Conservation (phyloP, 768 basidiomycete species). For the Boletus vinaceobasis region DNA sequence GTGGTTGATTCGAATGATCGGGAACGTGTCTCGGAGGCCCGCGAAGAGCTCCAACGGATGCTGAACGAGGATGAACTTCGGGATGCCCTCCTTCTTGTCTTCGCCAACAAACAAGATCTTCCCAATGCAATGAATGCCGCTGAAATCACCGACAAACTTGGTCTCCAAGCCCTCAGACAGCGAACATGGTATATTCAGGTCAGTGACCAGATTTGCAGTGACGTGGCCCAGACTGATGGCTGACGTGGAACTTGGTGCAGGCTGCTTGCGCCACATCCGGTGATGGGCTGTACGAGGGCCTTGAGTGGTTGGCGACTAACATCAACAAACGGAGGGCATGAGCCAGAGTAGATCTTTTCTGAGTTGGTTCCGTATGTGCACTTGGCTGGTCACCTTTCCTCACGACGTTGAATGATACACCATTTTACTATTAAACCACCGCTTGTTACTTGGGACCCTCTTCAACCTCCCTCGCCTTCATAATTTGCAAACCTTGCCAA, state of each 20-base stretch:
- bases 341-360: constrained; percentile 31
- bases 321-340: constrained; percentile 77
- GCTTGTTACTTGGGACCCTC: constrained; percentile 28
- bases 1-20: constrained; percentile 99
- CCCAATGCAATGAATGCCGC: constrained; percentile 99
- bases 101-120: constrained; percentile 99
- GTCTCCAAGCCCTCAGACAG: constrained; percentile 94
- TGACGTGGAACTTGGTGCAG: constrained; percentile 39
- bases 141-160: constrained; percentile 99
- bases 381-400: constrained; percentile 58
- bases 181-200: constrained; percentile 98
- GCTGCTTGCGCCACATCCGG: constrained; percentile 98
- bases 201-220: constrained; percentile 24
- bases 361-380: constrained; percentile 43
- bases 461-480: constrained; percentile 21
- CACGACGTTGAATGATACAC: constrained; percentile 54
- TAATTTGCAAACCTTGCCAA: constrained; percentile 6
- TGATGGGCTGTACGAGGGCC: constrained; percentile 97
- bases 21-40: constrained; percentile 98
- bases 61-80: constrained; percentile 99
- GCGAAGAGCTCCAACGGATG: constrained; percentile 99
- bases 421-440: constrained; percentile 38
- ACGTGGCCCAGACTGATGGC: constrained; percentile 3
- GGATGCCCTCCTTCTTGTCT: constrained; percentile 96
- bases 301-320: constrained; percentile 94